These are phyloP conservation scores for Cicer arietinum DNA, from an alignment of 306 rosid species.

Conservation along the genomic window DNA sequence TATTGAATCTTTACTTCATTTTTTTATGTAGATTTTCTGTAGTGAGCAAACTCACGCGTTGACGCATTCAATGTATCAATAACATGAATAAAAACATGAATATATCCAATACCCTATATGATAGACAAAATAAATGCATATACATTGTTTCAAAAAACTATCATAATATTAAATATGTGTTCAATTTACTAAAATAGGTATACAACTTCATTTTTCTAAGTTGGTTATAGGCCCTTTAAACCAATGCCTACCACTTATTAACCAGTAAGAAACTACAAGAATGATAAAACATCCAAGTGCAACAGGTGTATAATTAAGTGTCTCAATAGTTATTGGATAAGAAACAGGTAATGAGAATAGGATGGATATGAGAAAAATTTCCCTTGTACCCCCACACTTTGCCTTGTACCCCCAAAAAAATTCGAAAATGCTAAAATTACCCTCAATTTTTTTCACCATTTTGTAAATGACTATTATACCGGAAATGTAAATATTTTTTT, in stretches of 20 bases:
- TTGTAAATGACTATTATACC: no score
- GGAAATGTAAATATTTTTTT: no score
- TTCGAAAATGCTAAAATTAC: no score
- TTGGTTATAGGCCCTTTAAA: slow-evolving; percentile 82
- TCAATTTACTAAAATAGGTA: not conserved
- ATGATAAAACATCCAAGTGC: slow-evolving; percentile 73
- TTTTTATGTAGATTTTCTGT: no score
- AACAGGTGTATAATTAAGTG: slow-evolving; percentile 85
- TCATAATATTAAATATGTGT: not conserved
- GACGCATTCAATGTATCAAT: no score
- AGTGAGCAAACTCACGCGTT: no score
- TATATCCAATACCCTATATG: no score
- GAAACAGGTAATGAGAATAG: slow-evolving; percentile 83
- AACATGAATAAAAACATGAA: no score
- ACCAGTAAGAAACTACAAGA: slow-evolving; percentile 66
- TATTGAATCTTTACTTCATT: no score
- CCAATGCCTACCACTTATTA: slow-evolving; percentile 68
- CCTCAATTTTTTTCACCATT: no score
- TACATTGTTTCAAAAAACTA: not conserved
- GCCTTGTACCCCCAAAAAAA: no score
- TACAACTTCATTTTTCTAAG: slow-evolving; percentile 38
- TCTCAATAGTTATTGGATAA: slow-evolving; percentile 75
- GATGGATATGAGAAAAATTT: slow-evolving; percentile 72
- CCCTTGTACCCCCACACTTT: no score
- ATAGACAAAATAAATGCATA: not conserved